A percentile compares a stretch with the other conserved stretches of the same genome.
These are phyloP conservation scores for Micractinium sp. DNA, from an alignment of 139 green algal genomes.

Conservation along the genomic window DNA sequence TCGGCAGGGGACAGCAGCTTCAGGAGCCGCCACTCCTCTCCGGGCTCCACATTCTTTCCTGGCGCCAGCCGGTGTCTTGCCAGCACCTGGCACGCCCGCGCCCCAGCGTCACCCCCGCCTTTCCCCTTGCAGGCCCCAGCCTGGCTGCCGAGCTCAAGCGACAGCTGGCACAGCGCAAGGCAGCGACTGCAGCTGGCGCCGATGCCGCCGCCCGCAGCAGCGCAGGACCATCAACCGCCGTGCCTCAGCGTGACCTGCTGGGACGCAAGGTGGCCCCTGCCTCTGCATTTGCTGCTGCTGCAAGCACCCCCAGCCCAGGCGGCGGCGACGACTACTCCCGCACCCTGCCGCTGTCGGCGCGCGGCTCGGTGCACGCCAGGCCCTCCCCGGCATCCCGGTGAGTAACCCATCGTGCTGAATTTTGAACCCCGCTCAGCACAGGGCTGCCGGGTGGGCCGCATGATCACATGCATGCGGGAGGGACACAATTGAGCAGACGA, in stretches of 20 bases:
- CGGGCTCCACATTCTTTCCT: too few species aligned
- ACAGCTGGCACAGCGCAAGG: not conserved
- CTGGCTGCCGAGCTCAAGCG: slow-evolving; percentile 33
- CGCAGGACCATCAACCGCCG: not conserved
- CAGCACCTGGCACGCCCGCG: not conserved
- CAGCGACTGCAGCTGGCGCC: not conserved
- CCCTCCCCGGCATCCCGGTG: not conserved
- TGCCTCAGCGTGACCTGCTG: slow-evolving; percentile 20
- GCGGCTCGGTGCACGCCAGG: not conserved
- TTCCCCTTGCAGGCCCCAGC: slow-evolving; percentile 21
- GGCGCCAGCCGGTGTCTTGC: not conserved
- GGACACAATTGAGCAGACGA: too few species aligned
- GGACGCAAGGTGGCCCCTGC: slow-evolving; percentile 3
- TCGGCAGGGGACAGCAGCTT: not conserved
- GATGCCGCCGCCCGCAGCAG: not conserved
- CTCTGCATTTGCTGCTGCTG: not conserved
- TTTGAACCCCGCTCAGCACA: too few species aligned
- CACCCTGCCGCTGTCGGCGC: not conserved
- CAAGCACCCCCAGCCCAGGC: not conserved
- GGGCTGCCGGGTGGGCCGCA: too few species aligned
- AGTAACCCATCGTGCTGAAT: too few species aligned
- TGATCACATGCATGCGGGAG: too few species aligned
- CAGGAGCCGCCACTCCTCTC: too few species aligned
- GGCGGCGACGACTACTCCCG: not conserved
- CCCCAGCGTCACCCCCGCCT: not conserved